These are phyloP conservation scores for Coemansia sp. DNA, from an alignment of 192 early-diverging fungal genomes.

Conservation along the genomic window DNA sequence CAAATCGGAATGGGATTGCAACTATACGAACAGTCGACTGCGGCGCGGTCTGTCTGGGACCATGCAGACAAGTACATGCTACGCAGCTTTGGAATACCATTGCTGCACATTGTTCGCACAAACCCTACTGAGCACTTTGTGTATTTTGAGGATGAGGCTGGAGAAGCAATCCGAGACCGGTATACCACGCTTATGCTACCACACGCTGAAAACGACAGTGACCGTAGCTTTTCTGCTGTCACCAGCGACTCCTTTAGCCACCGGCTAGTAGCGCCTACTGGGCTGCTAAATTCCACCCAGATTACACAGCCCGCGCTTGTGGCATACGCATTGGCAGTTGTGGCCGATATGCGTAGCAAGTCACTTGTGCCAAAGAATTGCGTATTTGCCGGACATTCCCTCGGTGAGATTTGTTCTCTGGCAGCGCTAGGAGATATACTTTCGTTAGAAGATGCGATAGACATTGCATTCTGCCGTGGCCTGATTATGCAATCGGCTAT, in stretches of 20 bases:
- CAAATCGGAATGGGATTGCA: conserved; percentile 95
- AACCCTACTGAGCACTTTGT: conserved; percentile 60
- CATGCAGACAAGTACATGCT: conserved; percentile 82
- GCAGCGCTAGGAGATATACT: conserved; percentile 78
- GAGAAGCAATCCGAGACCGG: conserved; percentile 71
- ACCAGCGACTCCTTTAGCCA: conserved; percentile 5
- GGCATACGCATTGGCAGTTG: conserved; percentile 83
- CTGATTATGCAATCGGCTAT: conserved; percentile 97
- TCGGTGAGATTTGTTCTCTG: conserved; percentile 90
- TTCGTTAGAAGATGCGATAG: conserved; percentile 75
- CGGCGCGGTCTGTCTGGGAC: conserved; percentile 87
- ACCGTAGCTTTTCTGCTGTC: neutral
- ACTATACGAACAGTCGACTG: conserved; percentile 75
- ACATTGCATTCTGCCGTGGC: conserved; percentile 92
- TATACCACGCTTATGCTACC: conserved; percentile 69
- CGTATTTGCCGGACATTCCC: conserved; percentile 89
- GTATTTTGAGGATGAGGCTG: conserved; percentile 49
- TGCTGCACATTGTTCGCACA: conserved; percentile 83
- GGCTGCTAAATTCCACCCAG: conserved; percentile 89
- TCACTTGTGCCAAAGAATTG: conserved; percentile 75
- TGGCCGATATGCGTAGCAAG: conserved; percentile 85
- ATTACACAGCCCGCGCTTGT: conserved; percentile 88
- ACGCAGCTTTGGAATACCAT: conserved; percentile 79
- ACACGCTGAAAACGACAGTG: neutral
- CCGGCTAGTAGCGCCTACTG: conserved; percentile 61